Evolutionary conservation across 331 rosid species (phyloP), one percentile per base, ranked within the genome.

Genomic region (Malus hybrid): DNA sequence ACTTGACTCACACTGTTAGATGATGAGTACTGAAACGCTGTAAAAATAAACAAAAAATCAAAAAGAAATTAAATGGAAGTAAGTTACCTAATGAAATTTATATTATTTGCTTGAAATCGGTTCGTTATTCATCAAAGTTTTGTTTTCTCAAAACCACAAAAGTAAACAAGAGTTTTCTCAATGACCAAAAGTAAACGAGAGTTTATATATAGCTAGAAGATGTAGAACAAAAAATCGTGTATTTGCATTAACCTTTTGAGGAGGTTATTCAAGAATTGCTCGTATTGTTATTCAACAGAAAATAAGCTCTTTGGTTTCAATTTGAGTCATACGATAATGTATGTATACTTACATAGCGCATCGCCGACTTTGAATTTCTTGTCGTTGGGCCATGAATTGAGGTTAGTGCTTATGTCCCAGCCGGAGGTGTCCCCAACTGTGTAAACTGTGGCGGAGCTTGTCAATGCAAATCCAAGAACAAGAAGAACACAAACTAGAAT

Each of bases 351-450:
- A 89, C 97, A n/a, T 29, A 93, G 88, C 75, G 60, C 77, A 70
- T 93, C 98, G 0, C 97, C 97, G 1, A 76, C 84, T 2, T 63
- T 42, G 70, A 91, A 93, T 10, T 60, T 84, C 83, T 93, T 91
- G 80, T 75, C 85, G 1, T 79, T 74, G 42, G 76, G 10, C 98
- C 98, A 93, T 4, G 97, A 27, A 8, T 70, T 83, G 22, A 93
- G 91, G 85, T 87, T 65, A 9, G 90, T 73, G 84, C 98, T 93
- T 36, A 93, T 89, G 83, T 93, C 98, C 97, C 98, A 93, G 48
- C 98, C 98, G 44, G 98, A 80, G 80, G 1, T 81, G 81, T 85
- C 98, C 33, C 98, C 98, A 18, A 93, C 98, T 9, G 6, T 55
- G 72, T 89, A 93, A 24, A 60, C 80, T 48, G 93, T 83, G 44